phyloP scores from a whole-genome alignment of 1,139 yeast genomes.

The Dujonia santamariae region DNA sequence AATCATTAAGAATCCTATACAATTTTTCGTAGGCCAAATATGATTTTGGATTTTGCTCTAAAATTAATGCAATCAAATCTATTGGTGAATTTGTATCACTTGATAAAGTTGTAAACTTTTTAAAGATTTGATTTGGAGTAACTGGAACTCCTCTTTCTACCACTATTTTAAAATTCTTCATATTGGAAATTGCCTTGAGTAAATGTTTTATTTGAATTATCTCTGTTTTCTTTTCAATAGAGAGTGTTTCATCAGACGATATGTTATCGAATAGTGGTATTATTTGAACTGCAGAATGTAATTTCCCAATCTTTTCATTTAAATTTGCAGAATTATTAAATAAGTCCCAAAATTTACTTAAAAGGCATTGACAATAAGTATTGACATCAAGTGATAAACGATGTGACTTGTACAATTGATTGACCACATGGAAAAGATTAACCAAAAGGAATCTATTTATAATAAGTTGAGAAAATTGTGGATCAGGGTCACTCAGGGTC shows the following conservation, averaged over 20 bases:
- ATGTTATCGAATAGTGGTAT: constrained; percentile 30
- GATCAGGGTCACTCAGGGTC: constrained; percentile 19
- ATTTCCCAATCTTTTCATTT: constrained; percentile 44
- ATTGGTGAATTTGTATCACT: constrained; percentile 20
- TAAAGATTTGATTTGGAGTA: constrained; percentile 28
- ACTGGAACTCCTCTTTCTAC: constrained; percentile 27
- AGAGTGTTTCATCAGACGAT: constrained; percentile 12
- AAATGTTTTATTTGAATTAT: constrained; percentile 27
- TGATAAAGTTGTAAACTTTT: constrained; percentile 15
- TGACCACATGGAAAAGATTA: constrained; percentile 32
- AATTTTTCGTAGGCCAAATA: constrained; percentile 49
- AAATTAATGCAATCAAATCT: constrained; percentile 31
- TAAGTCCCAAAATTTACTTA: constrained; percentile 52
- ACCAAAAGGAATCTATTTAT: constrained; percentile 37
- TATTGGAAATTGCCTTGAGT: constrained; percentile 26
- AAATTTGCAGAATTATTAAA: constrained; percentile 50
- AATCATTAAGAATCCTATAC: constrained; percentile 36
- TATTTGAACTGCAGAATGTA: constrained; percentile 41
- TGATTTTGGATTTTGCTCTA: constrained; percentile 55
- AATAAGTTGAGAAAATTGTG: constrained; percentile 18
- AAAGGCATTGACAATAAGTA: constrained; percentile 18
- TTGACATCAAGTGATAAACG: constrained; percentile 12
- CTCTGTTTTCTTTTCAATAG: constrained; percentile 12
- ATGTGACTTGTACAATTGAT: constrained; percentile 14
- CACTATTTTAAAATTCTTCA: constrained; percentile 35